Percentiles rank a stretch among this genome's conserved stretches.
phyloP scores from a whole-genome alignment of 345 rosid genomes.

The Schrenkiella parvula region DNA sequence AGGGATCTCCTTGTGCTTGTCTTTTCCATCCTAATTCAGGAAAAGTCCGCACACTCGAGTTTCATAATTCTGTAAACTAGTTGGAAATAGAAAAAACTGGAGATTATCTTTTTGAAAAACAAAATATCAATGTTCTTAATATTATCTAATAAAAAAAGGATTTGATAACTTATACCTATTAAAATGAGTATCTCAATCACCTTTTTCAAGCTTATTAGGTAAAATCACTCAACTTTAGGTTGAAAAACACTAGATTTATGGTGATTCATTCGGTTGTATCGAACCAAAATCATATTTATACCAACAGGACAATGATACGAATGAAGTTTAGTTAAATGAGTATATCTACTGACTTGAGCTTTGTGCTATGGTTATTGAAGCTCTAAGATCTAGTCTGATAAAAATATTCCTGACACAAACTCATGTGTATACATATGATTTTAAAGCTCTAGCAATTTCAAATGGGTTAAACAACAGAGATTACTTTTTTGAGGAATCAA shows the following conservation, averaged over 20 bases:
- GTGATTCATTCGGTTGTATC: background rate
- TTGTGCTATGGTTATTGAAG: background rate
- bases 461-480: background rate
- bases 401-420: background rate
- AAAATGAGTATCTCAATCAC: background rate
- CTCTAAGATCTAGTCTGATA: background rate
- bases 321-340: background rate
- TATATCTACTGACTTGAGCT: background rate
- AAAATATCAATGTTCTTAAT: background rate
- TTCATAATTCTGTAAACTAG: background rate
- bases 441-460: background rate
- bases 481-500: background rate
- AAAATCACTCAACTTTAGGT: background rate
- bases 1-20: slow-evolving; percentile 14
- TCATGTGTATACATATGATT: background rate
- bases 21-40: background rate
- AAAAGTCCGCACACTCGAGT: slow-evolving; percentile 11
- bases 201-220: background rate
- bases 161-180: background rate
- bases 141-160: background rate
- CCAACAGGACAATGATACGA: background rate
- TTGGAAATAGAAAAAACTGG: background rate
- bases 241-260: background rate
- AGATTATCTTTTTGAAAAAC: background rate
- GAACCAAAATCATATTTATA: background rate